These are phyloP conservation scores for Phaffia rhodozyma DNA, from an alignment of 1,284 basidiomycete genomes.

Conservation along the genomic window DNA sequence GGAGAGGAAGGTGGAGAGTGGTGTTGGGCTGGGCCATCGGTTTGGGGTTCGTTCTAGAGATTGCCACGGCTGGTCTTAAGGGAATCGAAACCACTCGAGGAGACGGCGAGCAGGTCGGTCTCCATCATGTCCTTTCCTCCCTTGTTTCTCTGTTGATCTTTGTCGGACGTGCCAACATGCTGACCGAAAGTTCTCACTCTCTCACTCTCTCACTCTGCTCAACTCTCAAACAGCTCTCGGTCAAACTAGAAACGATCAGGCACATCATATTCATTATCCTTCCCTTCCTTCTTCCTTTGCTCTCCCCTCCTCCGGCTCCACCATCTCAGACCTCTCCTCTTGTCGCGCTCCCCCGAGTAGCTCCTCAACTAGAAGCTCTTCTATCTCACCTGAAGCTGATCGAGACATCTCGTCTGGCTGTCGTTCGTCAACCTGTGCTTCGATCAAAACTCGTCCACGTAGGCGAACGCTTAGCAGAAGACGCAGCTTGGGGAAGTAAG, in stretches of 20 bases:
- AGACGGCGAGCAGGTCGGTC: neutral
- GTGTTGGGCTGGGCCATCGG: neutral
- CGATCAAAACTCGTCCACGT: neutral
- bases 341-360: neutral
- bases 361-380: neutral
- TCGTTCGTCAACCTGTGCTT: neutral
- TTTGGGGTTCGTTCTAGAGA: neutral
- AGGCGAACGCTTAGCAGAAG: neutral
- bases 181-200: too few species aligned
- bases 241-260: neutral
- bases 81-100: neutral
- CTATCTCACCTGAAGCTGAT: constrained; percentile 5
- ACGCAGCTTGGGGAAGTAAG: neutral
- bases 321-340: neutral
- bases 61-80: neutral
- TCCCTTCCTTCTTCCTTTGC: neutral
- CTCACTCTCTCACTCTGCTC: neutral
- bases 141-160: neutral
- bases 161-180: too few species aligned
- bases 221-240: neutral
- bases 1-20: neutral
- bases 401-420: neutral
- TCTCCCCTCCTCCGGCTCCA: neutral
- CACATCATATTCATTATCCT: neutral
- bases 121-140: neutral